Conservation (phyloP, 495 filamentous ascomycete species). For the Annulohypoxylon stygium region DNA sequence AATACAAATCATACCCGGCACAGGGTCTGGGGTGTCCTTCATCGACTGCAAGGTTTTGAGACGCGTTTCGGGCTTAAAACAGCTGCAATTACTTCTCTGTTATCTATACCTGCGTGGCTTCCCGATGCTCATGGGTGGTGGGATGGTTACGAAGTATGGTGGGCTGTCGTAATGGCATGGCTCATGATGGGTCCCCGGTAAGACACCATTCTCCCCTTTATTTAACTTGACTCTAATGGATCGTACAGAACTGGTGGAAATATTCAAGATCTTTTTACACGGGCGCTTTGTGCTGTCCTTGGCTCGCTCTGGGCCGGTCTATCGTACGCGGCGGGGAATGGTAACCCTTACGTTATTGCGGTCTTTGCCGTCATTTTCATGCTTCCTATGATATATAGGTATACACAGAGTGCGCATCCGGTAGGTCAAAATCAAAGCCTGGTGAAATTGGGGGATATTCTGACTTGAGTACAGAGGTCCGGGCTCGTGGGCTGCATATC, state of each 20-base stretch:
- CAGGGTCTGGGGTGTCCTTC: slow-evolving; percentile 62
- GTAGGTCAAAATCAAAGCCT: slow-evolving; percentile 38
- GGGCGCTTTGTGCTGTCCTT: slow-evolving; percentile 60
- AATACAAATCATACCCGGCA: slow-evolving; percentile 57
- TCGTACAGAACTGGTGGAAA: slow-evolving; percentile 66
- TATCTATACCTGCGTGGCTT: slow-evolving; percentile 68
- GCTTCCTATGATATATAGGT: slow-evolving; percentile 70
- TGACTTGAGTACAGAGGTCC: slow-evolving; percentile 52
- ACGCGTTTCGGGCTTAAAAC: slow-evolving; percentile 70
- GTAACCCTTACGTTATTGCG: slow-evolving; percentile 67
- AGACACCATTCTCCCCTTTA: slow-evolving; percentile 2
- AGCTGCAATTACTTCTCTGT: slow-evolving; percentile 60
- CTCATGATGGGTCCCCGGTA: slow-evolving; percentile 67
- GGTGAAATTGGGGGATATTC: not conserved
- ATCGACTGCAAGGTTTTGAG: slow-evolving; percentile 70
- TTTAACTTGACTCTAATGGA: not conserved
- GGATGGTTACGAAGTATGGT: slow-evolving; percentile 67
- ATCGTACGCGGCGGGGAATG: slow-evolving; percentile 62
- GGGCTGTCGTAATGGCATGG: slow-evolving; percentile 70
- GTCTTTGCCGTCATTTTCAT: slow-evolving; percentile 69
- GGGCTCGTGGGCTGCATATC: slow-evolving; percentile 67
- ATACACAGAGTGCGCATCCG: slow-evolving; percentile 67
- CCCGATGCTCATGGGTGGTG: slow-evolving; percentile 61
- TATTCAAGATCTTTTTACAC: slow-evolving; percentile 65
- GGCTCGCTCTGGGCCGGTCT: slow-evolving; percentile 68